A percentile compares a stretch with the other conserved stretches of the same genome.
Evolutionary conservation across 2,329 filamentous ascomycete genomes (phyloP).

Genomic region (Neonectria faginata): DNA sequence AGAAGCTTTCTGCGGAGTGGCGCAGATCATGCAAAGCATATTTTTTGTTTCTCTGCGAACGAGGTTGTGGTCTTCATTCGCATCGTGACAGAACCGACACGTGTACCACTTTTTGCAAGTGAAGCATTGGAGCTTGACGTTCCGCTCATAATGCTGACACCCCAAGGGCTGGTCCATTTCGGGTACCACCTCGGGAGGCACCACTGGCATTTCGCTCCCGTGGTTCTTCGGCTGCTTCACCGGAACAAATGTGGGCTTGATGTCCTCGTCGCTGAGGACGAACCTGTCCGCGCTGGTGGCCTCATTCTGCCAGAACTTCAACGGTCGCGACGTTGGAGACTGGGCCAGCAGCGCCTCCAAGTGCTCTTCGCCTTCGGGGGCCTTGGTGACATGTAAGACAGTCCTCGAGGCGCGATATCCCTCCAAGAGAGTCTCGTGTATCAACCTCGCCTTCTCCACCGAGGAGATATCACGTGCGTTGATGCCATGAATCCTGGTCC

Average conservation of each 20-base stretch:
- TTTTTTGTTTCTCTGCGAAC: constrained; percentile 87
- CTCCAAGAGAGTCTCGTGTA: constrained; percentile 78
- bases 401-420: constrained; percentile 64
- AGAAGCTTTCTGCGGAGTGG: constrained; percentile 82
- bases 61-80: constrained; percentile 80
- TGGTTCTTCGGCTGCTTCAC: constrained; percentile 60
- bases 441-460: constrained; percentile 75
- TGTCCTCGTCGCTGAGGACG: constrained; percentile 68
- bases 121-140: constrained; percentile 94
- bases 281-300: constrained; percentile 57
- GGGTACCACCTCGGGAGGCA: constrained; percentile 33
- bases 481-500: constrained; percentile 76
- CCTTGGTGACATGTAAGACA: constrained; percentile 31
- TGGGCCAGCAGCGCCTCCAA: constrained; percentile 53
- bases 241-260: constrained; percentile 75
- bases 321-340: constrained; percentile 58
- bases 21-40: constrained; percentile 98
- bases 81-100: constrained; percentile 94
- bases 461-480: constrained; percentile 69
- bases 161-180: constrained; percentile 67
- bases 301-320: constrained; percentile 71
- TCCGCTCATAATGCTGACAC: constrained; percentile 93
- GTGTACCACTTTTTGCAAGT: constrained; percentile 93
- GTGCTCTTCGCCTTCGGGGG: constrained; percentile 31
- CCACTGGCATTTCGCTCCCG: constrained; percentile 54